Evolutionary conservation across 345 rosid genomes (phyloP), one percentile per base, ranked within the genome.

Genomic region (Theobroma cacao): DNA sequence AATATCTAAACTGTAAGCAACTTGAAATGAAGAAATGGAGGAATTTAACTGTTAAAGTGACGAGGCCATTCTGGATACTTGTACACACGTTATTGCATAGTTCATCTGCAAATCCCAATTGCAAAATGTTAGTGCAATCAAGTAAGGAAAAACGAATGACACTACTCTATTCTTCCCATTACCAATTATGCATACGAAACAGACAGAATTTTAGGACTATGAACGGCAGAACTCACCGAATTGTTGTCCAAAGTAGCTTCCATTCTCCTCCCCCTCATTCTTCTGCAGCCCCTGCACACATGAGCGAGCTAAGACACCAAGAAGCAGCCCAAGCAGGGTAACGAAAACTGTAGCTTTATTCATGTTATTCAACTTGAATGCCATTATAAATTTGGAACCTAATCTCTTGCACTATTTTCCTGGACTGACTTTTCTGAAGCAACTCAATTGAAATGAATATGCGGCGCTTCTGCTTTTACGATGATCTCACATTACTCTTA

Each of bases 1-100:
- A 61, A 28, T 58, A 66, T 66, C 76, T 71, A 56, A 78, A 78
- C 79, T 80, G 81, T 59, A 85, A 43, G n/a, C 74, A 60, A 72
- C n/a, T 72, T 28, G 83, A 75, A 38, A 83, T 58, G 56, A 80
- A 83, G 75, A 80, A 80, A 69, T 83, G 86, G 47, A 83, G 81
- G 33, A 38, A 74, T 31, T 77, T 80, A 36, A 80, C 40, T 9
- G 17, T 72, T 72, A 83, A 45, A 3, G 59, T 73, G 20, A 77
- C 33, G 36, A 74, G 31, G 5, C 70, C 63, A 74, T 80, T 73
- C 24, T 48, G 31, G 34, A 74, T 28, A 2, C 18, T 63, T 59
- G 40, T 79, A 30, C 15, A 12, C 15, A 18, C 58, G 4, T 34
- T 30, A 45, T 47, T 33, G 60, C 34, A 67, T 60, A 64, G 22